Conservation (phyloP, 2,329 filamentous ascomycete species). For the Verticillium tricorpus region DNA sequence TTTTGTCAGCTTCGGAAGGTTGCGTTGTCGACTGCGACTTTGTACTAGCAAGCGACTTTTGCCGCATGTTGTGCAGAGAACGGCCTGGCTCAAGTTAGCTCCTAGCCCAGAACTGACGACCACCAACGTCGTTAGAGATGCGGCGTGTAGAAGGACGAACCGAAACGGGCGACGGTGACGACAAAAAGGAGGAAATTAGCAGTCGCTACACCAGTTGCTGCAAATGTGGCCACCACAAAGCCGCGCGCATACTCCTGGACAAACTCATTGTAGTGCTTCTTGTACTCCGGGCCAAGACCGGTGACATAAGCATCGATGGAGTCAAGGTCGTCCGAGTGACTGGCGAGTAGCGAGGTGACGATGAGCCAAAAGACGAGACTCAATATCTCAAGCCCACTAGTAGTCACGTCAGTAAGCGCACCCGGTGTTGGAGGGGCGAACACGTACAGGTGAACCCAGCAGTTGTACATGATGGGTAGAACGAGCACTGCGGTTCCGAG, state of each 20-base stretch:
- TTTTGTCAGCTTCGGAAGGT: slow-evolving; percentile 7
- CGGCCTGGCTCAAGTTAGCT: slow-evolving; percentile 8
- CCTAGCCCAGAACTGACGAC: not conserved
- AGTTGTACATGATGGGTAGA: slow-evolving; percentile 15
- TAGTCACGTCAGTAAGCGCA: not conserved
- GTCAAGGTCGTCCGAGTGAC: slow-evolving; percentile 14
- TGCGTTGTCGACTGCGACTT: slow-evolving; percentile 5
- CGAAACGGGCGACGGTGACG: slow-evolving; percentile 10
- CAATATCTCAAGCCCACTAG: slow-evolving; percentile 11
- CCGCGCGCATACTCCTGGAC: slow-evolving; percentile 9
- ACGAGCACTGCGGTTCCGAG: slow-evolving; percentile 10
- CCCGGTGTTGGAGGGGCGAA: no score
- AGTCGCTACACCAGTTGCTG: slow-evolving; percentile 9
- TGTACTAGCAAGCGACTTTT: slow-evolving; percentile 8
- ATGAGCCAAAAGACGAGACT: slow-evolving; percentile 14
- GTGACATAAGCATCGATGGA: slow-evolving; percentile 11
- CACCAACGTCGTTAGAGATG: not conserved
- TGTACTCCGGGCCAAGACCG: slow-evolving; percentile 10
- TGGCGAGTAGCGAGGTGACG: slow-evolving; percentile 11
- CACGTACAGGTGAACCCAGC: slow-evolving; percentile 15
- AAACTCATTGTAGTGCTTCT: slow-evolving; percentile 12
- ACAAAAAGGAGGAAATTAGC: slow-evolving; percentile 12
- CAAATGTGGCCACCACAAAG: slow-evolving; percentile 13
- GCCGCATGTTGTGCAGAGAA: slow-evolving; percentile 8
- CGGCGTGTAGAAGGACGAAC: slow-evolving; percentile 1